These are phyloP conservation scores for Penicillium angulare DNA, from an alignment of 495 filamentous ascomycete genomes.

Conservation along the genomic window DNA sequence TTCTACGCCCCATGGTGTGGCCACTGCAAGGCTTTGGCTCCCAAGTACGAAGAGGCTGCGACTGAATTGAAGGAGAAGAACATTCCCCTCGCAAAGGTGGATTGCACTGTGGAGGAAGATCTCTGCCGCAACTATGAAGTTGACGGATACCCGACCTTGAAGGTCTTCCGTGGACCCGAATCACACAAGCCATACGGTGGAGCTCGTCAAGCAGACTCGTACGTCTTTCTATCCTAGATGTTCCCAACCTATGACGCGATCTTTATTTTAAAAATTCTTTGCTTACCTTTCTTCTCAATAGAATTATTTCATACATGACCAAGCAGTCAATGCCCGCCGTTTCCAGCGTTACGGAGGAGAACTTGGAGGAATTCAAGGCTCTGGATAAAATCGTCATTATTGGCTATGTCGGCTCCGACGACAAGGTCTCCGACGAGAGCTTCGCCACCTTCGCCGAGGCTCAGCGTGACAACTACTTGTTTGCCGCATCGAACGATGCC, in stretches of 20 bases:
- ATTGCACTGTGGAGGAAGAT: conserved; percentile 92
- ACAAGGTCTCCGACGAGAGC: conserved; percentile 80
- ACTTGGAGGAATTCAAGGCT: conserved; percentile 92
- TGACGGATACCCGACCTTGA: conserved; percentile 96
- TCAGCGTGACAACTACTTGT: conserved; percentile 87
- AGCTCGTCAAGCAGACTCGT: conserved; percentile 87
- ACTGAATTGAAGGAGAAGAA: conserved; percentile 93
- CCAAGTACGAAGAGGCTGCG: conserved; percentile 90
- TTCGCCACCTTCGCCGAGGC: conserved; percentile 79
- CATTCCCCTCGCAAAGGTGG: conserved; percentile 88
- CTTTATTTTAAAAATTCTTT: not conserved
- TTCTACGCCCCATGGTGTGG: conserved; percentile 99
- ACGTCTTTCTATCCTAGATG: conserved; percentile 36
- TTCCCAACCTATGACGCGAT: conserved; percentile 23
- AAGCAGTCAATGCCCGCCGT: conserved; percentile 97
- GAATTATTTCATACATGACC: conserved; percentile 97
- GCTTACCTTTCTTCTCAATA: conserved; percentile 25
- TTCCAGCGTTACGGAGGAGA: conserved; percentile 73
- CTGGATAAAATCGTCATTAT: conserved; percentile 95
- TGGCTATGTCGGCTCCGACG: conserved; percentile 79
- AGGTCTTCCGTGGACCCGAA: conserved; percentile 95
- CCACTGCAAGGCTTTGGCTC: conserved; percentile 94
- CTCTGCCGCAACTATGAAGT: conserved; percentile 88
- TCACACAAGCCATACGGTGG: conserved; percentile 81
- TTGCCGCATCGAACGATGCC: conserved; percentile 80